Percentiles rank a stretch among this genome's conserved stretches.
phyloP scores from a whole-genome alignment of 1,284 basidiomycete species.

The Rhodotorula sp. region DNA sequence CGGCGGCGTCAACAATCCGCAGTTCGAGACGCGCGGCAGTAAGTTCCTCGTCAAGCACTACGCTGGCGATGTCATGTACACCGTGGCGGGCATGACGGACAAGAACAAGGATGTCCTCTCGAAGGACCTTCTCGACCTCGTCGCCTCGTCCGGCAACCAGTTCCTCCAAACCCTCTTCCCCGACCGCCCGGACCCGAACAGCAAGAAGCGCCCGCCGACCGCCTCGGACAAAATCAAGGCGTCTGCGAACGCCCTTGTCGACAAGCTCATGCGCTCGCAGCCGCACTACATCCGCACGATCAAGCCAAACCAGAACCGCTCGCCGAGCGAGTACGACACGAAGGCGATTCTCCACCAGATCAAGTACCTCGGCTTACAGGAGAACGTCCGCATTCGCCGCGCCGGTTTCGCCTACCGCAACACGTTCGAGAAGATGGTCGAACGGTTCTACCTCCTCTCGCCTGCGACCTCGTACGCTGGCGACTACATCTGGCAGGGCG shows the following conservation, averaged over 20 bases:
- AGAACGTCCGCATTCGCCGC: slow-evolving; percentile 95
- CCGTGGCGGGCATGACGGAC: slow-evolving; percentile 96
- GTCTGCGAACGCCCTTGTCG: slow-evolving; percentile 91
- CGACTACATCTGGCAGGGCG: slow-evolving; percentile 95
- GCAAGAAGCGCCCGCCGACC: slow-evolving; percentile 96
- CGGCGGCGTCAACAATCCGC: slow-evolving; percentile 56
- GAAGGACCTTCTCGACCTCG: slow-evolving; percentile 90
- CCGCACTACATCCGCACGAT: slow-evolving; percentile 99
- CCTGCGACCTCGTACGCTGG: slow-evolving; percentile 95
- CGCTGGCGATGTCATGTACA: slow-evolving; percentile 98
- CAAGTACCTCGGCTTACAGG: slow-evolving; percentile 97
- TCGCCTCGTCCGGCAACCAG: slow-evolving; percentile 72
- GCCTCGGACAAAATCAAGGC: slow-evolving; percentile 97
- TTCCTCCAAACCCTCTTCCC: slow-evolving; percentile 91
- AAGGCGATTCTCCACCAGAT: slow-evolving; percentile 97
- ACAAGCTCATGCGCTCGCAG: slow-evolving; percentile 92
- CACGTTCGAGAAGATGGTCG: slow-evolving; percentile 98
- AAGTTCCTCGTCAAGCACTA: slow-evolving; percentile 93
- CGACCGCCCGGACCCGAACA: slow-evolving; percentile 90
- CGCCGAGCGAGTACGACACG: slow-evolving; percentile 83
- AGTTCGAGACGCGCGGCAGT: slow-evolving; percentile 87
- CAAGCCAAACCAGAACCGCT: slow-evolving; percentile 98
- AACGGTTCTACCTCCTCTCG: slow-evolving; percentile 93
- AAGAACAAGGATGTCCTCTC: slow-evolving; percentile 98
- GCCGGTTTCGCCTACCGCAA: slow-evolving; percentile 98